Evolutionary conservation across 257 asterid species (phyloP), one percentile per base, ranked within the genome.

Genomic region (Marsdenia floribunda): DNA sequence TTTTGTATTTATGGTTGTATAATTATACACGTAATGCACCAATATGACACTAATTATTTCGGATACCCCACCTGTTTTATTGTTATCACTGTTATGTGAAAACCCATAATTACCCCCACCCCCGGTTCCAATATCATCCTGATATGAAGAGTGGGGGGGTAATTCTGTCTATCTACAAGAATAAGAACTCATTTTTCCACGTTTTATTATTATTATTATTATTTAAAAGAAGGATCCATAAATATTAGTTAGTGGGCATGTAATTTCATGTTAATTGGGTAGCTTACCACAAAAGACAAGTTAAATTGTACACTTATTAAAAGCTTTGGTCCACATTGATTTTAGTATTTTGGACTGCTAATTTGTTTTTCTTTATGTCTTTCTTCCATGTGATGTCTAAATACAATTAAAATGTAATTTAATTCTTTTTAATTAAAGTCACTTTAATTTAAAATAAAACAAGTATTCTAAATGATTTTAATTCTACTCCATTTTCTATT

Each of bases 1-100:
- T 55, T 5, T 21, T 55, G 61, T 55, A 65, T 78, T 72, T 40
- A 24, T 65, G 75, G 78, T 80, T 77, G 64, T 57, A 66, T 71
- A 64, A 57, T 75, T 70, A 37, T 78, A 75, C 80, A 58, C 80
- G 78, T 55, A 55, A 55, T 21, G 61, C 61, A 21, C 61, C 61
- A 38, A 71, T 35, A 81, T 40, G 55, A 71, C 75, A 50, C 69
- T 67, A 73, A 74, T 70, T 42, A 79, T 77, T 68, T 63, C 38
- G 47, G 10, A 0, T 35, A 60, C 73, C 47, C 35, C 76, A 63
- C 63, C 4, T 35, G 61, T 55, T 44, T 55, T 21, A 1, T 57
- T 44, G 18, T 19, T 44, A 6, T 19, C 12, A 21, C 13, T 0
- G 10, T 55, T 21, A 6, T 0, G 4, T 14, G 71, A 59, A 70